phyloP scores from a whole-genome alignment of 2,329 filamentous ascomycete genomes.

The Sporothrix inflata region DNA sequence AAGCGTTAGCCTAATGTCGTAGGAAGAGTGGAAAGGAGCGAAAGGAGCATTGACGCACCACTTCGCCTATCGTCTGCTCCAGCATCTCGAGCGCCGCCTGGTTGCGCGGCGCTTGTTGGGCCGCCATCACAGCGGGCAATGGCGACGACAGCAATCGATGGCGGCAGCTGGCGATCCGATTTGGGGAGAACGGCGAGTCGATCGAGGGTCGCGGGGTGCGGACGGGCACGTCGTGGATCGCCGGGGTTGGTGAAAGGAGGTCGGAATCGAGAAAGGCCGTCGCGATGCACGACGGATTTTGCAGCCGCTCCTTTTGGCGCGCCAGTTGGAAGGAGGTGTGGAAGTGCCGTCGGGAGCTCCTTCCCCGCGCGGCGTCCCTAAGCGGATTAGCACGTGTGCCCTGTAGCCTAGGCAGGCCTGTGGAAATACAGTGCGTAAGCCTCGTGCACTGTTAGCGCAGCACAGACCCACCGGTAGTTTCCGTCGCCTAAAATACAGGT shows the following conservation, averaged over 20 bases:
- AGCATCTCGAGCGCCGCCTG: constrained; percentile 51
- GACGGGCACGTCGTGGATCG: not conserved
- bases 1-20: not conserved
- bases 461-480: constrained; percentile 9
- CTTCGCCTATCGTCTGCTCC: constrained; percentile 58
- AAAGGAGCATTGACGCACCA: constrained; percentile 47
- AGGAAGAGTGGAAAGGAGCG: not conserved
- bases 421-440: not conserved
- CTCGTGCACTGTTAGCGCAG: not conserved
- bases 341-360: not conserved
- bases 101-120: constrained; percentile 8
- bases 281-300: constrained; percentile 5
- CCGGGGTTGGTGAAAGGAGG: not conserved
- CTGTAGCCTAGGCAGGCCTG: not conserved
- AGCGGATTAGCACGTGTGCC: constrained; percentile 13
- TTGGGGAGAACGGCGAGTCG: not conserved
- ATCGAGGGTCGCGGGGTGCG: not conserved
- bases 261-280: not conserved
- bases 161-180: not conserved
- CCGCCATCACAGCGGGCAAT: constrained; percentile 26
- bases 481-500: constrained; percentile 2
- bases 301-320: not conserved
- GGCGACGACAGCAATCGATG: not conserved
- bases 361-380: not conserved
- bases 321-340: not conserved